Evolutionary conservation across 2,329 filamentous ascomycete species (phyloP).

Genomic region (Trichoderma atroviride): DNA sequence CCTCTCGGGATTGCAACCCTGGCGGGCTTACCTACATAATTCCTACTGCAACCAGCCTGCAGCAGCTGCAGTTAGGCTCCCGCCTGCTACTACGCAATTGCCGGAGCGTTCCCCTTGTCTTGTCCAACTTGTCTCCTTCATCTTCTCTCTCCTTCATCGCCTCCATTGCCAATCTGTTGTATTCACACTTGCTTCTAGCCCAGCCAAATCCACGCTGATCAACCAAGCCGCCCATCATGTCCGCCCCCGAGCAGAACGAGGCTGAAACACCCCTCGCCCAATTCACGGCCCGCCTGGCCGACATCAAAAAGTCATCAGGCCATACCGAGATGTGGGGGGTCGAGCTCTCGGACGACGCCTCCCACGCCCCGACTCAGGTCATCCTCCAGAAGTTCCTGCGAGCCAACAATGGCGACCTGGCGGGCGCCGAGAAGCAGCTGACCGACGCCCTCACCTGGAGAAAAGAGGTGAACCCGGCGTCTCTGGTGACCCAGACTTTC

Average conservation of each 20-base stretch:
- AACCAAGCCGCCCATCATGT: slow-evolving; percentile 32
- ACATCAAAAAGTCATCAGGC: slow-evolving; percentile 58
- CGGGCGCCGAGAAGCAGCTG: slow-evolving; percentile 77
- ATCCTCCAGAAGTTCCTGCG: slow-evolving; percentile 92
- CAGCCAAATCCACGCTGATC: background rate
- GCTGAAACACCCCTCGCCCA: slow-evolving; percentile 50
- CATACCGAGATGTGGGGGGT: slow-evolving; percentile 89
- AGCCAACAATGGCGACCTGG: slow-evolving; percentile 77
- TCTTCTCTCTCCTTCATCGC: too few relatives aligned
- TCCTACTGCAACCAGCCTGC: background rate
- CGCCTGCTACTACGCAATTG: background rate
- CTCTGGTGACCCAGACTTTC: slow-evolving; percentile 66
- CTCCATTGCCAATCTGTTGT: background rate
- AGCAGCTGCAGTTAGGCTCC: background rate
- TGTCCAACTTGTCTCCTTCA: background rate
- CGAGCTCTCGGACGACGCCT: slow-evolving; percentile 54
- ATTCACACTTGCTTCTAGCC: background rate
- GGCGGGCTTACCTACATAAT: slow-evolving; percentile 1
- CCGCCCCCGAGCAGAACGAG: slow-evolving; percentile 30
- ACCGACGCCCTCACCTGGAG: slow-evolving; percentile 81
- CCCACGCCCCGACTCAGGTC: slow-evolving; percentile 75
- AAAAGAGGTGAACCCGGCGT: slow-evolving; percentile 70
- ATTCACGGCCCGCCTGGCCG: slow-evolving; percentile 60
- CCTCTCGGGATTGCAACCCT: background rate
- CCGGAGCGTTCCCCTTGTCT: background rate